These are phyloP conservation scores for Pseudonitzschia delicatissima DNA, from an alignment of 108 stramenopile species.

Conservation along the genomic window DNA sequence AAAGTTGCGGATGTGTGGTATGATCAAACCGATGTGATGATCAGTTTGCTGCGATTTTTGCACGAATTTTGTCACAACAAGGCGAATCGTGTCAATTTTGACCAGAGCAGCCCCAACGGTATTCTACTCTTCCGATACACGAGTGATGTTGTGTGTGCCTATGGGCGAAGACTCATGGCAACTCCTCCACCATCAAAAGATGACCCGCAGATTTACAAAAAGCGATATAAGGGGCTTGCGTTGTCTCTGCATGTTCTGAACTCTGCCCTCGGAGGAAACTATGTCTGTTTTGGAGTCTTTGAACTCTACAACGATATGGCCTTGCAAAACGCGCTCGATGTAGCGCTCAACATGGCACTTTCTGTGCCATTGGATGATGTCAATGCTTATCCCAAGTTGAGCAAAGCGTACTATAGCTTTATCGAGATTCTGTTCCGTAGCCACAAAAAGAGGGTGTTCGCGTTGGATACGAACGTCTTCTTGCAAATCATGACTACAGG, in stretches of 20 bases:
- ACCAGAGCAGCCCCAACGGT: conserved; percentile 96
- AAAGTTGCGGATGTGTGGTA: conserved; percentile 91
- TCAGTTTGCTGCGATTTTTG: conserved; percentile 92
- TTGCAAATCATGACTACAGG: conserved; percentile 91
- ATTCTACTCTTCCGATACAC: conserved; percentile 95
- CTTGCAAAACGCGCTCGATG: conserved; percentile 87
- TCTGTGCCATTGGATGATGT: conserved; percentile 90
- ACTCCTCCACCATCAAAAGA: conserved; percentile 44
- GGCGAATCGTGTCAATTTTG: conserved; percentile 96
- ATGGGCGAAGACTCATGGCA: conserved; percentile 71
- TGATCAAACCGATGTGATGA: conserved; percentile 93
- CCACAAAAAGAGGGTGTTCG: conserved; percentile 84
- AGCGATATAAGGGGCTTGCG: conserved; percentile 91
- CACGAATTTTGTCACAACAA: conserved; percentile 98
- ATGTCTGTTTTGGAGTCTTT: conserved; percentile 98
- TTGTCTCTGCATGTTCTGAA: conserved; percentile 86
- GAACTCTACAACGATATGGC: conserved; percentile 94
- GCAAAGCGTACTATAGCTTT: conserved; percentile 92
- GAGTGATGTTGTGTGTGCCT: conserved; percentile 92
- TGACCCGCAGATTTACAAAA: conserved; percentile 84
- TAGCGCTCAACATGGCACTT: conserved; percentile 84
- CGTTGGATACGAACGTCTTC: conserved; percentile 84
- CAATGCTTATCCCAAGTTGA: conserved; percentile 93
- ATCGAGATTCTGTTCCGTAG: conserved; percentile 93
- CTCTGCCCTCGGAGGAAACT: conserved; percentile 93